Percentiles rank a stretch among this genome's conserved stretches.
These are phyloP conservation scores for Fagopyrum homotropicum DNA, from an alignment of 148 eudicot species.

Conservation along the genomic window DNA sequence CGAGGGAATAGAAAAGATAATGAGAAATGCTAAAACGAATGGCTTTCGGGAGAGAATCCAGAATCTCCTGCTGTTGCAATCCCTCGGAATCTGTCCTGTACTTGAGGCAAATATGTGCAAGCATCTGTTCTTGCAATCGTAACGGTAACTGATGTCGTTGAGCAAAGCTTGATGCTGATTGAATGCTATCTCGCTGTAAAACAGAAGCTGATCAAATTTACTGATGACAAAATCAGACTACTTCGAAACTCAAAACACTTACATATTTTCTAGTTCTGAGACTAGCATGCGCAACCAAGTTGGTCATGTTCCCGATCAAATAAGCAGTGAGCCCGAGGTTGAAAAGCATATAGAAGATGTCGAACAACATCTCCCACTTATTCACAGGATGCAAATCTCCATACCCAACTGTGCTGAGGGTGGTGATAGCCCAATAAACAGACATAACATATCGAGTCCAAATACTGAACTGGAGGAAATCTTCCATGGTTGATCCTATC, in stretches of 20 bases:
- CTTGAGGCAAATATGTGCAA: slow-evolving; percentile 72
- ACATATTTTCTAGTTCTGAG: slow-evolving; percentile 77
- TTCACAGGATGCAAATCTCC: slow-evolving; percentile 81
- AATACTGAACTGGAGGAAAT: slow-evolving; percentile 41
- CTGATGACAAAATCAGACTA: background rate
- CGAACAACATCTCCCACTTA: slow-evolving; percentile 70
- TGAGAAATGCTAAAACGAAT: slow-evolving; percentile 76
- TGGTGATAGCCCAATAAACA: slow-evolving; percentile 89
- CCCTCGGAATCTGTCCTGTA: slow-evolving; percentile 77
- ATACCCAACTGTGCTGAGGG: slow-evolving; percentile 77
- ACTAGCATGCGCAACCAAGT: slow-evolving; percentile 83
- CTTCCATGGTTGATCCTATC: slow-evolving; percentile 47
- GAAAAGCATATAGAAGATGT: slow-evolving; percentile 74
- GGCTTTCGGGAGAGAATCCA: slow-evolving; percentile 81
- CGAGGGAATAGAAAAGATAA: slow-evolving; percentile 65
- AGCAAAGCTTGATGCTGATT: slow-evolving; percentile 82
- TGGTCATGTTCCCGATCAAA: slow-evolving; percentile 91
- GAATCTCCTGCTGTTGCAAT: slow-evolving; percentile 74
- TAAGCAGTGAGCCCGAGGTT: slow-evolving; percentile 85
- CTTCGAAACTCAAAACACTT: slow-evolving; percentile 16
- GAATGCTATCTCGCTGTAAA: slow-evolving; percentile 71
- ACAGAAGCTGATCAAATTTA: background rate
- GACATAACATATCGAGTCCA: slow-evolving; percentile 71
- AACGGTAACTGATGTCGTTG: slow-evolving; percentile 60
- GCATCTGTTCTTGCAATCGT: slow-evolving; percentile 84